Percentiles rank a stretch among this genome's conserved stretches.
Conservation (phyloP, 1,139 yeast species). For the Magnusiomyces sp. region DNA sequence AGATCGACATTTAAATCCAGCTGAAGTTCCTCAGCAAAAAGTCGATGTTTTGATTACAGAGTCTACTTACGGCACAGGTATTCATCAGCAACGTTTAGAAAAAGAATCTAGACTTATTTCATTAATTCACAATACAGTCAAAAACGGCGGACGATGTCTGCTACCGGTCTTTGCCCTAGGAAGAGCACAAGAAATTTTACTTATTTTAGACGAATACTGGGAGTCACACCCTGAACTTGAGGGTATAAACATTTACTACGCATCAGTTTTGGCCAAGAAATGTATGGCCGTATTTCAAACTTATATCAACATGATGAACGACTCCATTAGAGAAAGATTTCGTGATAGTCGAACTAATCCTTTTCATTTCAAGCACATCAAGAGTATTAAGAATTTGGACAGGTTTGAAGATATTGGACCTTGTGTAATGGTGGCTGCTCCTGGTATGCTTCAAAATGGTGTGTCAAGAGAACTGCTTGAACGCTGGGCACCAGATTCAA, state of each 20-base stretch:
- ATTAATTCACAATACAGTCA: constrained; percentile 72
- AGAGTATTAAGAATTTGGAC: constrained; percentile 71
- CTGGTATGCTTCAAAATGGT: constrained; percentile 97
- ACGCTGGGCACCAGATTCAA: constrained; percentile 95
- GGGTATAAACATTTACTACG: constrained; percentile 74
- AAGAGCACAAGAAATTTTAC: constrained; percentile 84
- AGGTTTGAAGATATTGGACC: constrained; percentile 90
- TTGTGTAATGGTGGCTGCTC: constrained; percentile 91
- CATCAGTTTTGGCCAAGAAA: constrained; percentile 86
- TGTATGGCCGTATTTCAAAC: constrained; percentile 98
- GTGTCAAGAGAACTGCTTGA: constrained; percentile 85
- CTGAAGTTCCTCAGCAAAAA: constrained; percentile 83
- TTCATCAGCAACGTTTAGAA: constrained; percentile 83
- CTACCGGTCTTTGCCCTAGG: constrained; percentile 96
- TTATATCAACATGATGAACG: constrained; percentile 95
- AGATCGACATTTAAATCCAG: constrained; percentile 89
- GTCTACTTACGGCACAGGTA: constrained; percentile 96
- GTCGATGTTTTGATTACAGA: constrained; percentile 92
- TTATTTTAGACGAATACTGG: constrained; percentile 95
- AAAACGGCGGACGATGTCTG: constrained; percentile 85
- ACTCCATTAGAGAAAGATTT: constrained; percentile 68
- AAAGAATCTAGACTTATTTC: constrained; percentile 76
- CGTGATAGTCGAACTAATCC: constrained; percentile 76
- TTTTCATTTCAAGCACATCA: constrained; percentile 78
- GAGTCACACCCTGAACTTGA: constrained; percentile 73